These are phyloP conservation scores for Solanum hybrid DNA, from an alignment of 305 asterid species.

Conservation along the genomic window DNA sequence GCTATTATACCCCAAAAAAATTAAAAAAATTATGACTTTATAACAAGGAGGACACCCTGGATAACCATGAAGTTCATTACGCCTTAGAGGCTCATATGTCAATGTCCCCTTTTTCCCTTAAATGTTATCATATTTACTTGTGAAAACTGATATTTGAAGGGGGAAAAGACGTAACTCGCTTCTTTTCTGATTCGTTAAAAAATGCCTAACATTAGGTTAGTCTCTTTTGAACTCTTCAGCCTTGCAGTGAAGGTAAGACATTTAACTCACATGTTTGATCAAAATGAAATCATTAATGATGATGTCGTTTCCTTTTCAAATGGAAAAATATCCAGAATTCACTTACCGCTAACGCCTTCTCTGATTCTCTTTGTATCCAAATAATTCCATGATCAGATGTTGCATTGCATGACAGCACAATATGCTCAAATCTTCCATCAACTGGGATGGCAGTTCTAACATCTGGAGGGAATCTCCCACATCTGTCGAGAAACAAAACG, in stretches of 20 bases:
- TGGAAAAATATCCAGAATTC: not conserved
- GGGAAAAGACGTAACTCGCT: not conserved
- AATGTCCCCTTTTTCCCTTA: not conserved
- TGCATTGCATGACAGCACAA: constrained; percentile 81
- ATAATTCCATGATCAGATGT: constrained; percentile 89
- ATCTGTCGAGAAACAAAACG: constrained; percentile 31
- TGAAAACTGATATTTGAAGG: not conserved
- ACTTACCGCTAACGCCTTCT: constrained; percentile 67
- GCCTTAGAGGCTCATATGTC: not conserved
- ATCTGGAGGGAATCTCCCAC: constrained; percentile 96
- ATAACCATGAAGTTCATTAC: not conserved
- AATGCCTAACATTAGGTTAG: not conserved
- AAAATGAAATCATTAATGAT: not conserved
- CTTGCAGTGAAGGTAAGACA: not conserved
- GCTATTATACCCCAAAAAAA: not conserved
- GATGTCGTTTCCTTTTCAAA: not conserved
- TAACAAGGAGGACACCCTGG: not conserved
- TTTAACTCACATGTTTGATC: not conserved
- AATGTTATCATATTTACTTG: not conserved
- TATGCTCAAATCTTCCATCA: constrained; percentile 93
- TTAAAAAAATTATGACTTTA: not conserved
- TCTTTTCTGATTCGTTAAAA: not conserved
- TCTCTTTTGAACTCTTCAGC: not conserved
- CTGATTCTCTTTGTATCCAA: constrained; percentile 88
- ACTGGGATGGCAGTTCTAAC: constrained; percentile 94